Evolutionary conservation across 2,329 filamentous ascomycete genomes (phyloP).

Genomic region (Penicillium sclerotiorum): DNA sequence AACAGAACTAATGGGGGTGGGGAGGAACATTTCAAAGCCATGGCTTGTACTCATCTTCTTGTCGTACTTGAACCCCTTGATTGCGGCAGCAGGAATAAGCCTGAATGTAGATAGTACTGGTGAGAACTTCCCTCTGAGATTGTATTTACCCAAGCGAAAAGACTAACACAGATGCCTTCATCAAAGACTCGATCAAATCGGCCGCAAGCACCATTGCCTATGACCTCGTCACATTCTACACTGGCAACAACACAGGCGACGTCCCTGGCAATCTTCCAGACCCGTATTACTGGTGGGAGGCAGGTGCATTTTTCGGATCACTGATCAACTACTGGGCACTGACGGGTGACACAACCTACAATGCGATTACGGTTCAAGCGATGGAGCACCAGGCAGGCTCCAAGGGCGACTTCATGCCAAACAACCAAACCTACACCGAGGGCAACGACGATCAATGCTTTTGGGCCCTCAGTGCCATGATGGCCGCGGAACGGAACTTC

Average conservation of each 20-base stretch:
- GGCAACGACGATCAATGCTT: constrained; percentile 21
- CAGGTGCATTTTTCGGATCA: constrained; percentile 39
- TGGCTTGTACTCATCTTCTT: not conserved
- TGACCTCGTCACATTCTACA: constrained; percentile 39
- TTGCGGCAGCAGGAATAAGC: constrained; percentile 4
- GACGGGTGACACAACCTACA: constrained; percentile 16
- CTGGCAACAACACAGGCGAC: constrained; percentile 33
- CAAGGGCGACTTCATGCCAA: constrained; percentile 17
- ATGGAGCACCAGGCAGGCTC: constrained; percentile 15
- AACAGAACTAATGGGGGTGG: too few relatives aligned
- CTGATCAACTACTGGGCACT: constrained; percentile 33
- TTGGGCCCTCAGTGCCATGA: constrained; percentile 25
- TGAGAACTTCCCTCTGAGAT: not conserved
- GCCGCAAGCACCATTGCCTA: constrained; percentile 35
- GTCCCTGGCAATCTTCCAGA: constrained; percentile 34
- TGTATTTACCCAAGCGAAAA: not conserved
- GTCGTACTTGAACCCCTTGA: not conserved
- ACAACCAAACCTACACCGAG: constrained; percentile 15
- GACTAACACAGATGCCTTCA: not conserved
- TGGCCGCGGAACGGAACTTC: constrained; percentile 24
- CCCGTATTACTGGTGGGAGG: constrained; percentile 45
- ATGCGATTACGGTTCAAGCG: constrained; percentile 12
- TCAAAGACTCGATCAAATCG: constrained; percentile 37
- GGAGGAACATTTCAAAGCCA: not conserved
- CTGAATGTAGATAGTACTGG: constrained; percentile 11